Evolutionary conservation across 306 rosid species (phyloP), one percentile per base, ranked within the genome.

Genomic region (Sicyos baderoa): DNA sequence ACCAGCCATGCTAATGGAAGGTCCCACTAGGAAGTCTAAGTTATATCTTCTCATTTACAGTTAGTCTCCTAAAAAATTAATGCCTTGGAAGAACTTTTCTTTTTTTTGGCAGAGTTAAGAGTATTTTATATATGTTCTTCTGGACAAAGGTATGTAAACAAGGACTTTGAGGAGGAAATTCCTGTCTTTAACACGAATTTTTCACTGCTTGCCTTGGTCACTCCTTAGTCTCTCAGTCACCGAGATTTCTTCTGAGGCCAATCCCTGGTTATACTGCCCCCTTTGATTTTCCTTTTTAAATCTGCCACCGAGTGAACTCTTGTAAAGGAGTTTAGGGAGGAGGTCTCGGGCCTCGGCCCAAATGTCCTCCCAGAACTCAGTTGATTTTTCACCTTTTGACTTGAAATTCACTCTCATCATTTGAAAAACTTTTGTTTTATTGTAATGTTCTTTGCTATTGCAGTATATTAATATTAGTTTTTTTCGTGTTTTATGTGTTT

Each of bases 311-410:
- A 51, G 55, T 51, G 55, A 51, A 51, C 21, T 11, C 55, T 9
- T 51, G 55, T n/a, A 51, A 51, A 51, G 55, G 54, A 15, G 54
- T 51, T 51, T 16, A 51, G 55, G 22, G 55, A 51, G 55, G 55
- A 51, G 22, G 17, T 51, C n/a, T n/a, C n/a, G n/a, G n/a, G n/a
- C n/a, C 55, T 51, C 22, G 2, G 55, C 55, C 55, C 65, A 27
- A 4, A 16, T 50, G 54, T 50, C 54, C 18, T 50, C 54, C 19
- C 54, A 50, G 54, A 50, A 14, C 17, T 49, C 16, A 15, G 53
- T 49, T 14, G n/a, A 49, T 4, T 4, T 6, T n/a, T 49, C 12
- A 13, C n/a, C 54, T 50, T 50, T 4, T 14, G 18, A 6, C 54
- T 50, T 50, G 19, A 50, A 50, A 50, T 50, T 50, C 54, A 50